phyloP scores from a whole-genome alignment of 768 basidiomycete species.

The Suillus paluster region DNA sequence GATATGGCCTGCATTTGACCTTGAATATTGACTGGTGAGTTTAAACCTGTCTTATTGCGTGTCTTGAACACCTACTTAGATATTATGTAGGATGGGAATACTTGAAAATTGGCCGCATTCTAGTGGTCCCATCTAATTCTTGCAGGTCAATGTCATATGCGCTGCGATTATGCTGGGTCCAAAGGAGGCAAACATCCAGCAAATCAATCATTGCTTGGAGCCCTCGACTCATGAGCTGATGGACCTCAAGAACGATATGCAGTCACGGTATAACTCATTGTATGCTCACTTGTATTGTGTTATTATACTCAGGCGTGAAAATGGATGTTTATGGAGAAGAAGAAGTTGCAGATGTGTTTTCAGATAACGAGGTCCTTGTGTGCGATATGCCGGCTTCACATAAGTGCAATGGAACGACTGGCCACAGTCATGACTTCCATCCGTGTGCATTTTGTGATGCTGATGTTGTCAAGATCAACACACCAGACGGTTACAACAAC shows the following conservation, averaged over 20 bases:
- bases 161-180: neutral
- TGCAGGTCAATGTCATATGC: no score
- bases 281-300: no score
- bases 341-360: neutral
- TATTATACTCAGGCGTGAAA: no score
- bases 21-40: no score
- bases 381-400: neutral
- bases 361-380: neutral
- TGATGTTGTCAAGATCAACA: no score
- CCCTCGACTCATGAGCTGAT: neutral
- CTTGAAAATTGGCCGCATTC: neutral
- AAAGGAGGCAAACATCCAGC: neutral
- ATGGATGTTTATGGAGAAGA: neutral
- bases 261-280: neutral
- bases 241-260: neutral
- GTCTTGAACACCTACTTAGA: no score
- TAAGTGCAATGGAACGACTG: neutral
- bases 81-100: neutral
- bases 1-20: no score
- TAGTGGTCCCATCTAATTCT: neutral
- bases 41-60: no score
- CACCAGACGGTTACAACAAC: no score
- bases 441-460: no score
- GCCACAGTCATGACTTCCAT: no score
- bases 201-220: neutral